phyloP scores from a whole-genome alignment of 192 early-diverging fungal genomes.

The Gaertneriomyces sp. region DNA sequence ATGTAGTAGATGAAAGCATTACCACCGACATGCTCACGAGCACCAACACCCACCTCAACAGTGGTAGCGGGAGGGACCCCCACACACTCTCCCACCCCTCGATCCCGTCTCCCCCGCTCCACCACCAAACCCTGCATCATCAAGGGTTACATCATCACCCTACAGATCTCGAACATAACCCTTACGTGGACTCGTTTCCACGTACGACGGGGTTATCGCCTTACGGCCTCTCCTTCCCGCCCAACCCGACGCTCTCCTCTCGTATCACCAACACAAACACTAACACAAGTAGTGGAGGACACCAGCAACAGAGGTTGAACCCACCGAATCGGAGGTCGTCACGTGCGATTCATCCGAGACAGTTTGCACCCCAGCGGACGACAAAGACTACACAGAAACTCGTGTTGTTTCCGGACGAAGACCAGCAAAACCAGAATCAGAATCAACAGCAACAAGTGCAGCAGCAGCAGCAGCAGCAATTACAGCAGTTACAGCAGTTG shows the following conservation, averaged over 20 bases:
- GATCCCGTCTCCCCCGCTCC: no score
- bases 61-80: no score
- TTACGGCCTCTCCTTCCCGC: constrained; percentile 10
- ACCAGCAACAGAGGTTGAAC: background rate
- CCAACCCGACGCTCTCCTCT: background rate
- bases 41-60: no score
- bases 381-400: constrained; percentile 93
- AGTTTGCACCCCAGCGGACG: constrained; percentile 65
- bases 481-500: no score
- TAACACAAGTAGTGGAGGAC: background rate
- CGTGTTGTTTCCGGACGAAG: constrained; percentile 80
- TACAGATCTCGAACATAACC: constrained; percentile 12
- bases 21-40: no score
- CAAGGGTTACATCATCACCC: no score
- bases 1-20: no score
- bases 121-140: no score
- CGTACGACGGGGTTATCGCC: constrained; percentile 12
- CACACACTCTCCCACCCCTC: no score
- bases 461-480: no score
- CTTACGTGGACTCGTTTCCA: constrained; percentile 25
- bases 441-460: no score
- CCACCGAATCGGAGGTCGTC: background rate
- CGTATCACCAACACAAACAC: background rate
- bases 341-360: background rate
- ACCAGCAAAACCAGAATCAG: no score